These are phyloP conservation scores for Mercurialis annua DNA, from an alignment of 345 rosid genomes.

Conservation along the genomic window DNA sequence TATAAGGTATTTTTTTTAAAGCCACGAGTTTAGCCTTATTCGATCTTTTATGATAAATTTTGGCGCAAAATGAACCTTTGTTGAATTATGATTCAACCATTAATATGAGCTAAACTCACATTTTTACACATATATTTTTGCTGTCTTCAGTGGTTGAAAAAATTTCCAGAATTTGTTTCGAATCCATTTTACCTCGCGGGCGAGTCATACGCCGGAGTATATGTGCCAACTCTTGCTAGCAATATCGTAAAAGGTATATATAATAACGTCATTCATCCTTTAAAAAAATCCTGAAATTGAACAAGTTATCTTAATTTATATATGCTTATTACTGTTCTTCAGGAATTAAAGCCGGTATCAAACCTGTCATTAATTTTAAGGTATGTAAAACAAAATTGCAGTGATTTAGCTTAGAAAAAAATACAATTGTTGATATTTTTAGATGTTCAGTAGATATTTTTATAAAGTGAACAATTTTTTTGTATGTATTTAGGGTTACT, in stretches of 20 bases:
- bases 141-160: constrained; percentile 36
- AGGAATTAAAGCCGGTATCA: constrained; percentile 33
- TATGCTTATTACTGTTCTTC: background rate
- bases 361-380: constrained; percentile 41
- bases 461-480: background rate
- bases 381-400: constrained; percentile 2
- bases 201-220: constrained; percentile 49
- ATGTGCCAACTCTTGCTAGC: constrained; percentile 39
- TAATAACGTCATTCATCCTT: background rate
- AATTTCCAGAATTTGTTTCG: constrained; percentile 36
- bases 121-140: background rate
- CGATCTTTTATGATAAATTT: too few species aligned
- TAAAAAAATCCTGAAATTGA: too few species aligned
- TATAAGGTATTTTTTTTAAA: too few species aligned
- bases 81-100: too few species aligned
- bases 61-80: too few species aligned
- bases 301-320: background rate
- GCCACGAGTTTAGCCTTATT: too few species aligned
- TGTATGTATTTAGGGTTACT: constrained; percentile 32
- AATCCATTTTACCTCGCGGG: constrained; percentile 46
- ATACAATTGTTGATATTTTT: too few species aligned
- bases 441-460: too few species aligned
- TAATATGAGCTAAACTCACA: background rate
- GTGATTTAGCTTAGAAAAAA: too few species aligned
- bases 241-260: constrained; percentile 32